Percentiles rank a stretch among this genome's conserved stretches.
phyloP scores from a whole-genome alignment of 805 yeast genomes.

The Grigorovia humatica region DNA sequence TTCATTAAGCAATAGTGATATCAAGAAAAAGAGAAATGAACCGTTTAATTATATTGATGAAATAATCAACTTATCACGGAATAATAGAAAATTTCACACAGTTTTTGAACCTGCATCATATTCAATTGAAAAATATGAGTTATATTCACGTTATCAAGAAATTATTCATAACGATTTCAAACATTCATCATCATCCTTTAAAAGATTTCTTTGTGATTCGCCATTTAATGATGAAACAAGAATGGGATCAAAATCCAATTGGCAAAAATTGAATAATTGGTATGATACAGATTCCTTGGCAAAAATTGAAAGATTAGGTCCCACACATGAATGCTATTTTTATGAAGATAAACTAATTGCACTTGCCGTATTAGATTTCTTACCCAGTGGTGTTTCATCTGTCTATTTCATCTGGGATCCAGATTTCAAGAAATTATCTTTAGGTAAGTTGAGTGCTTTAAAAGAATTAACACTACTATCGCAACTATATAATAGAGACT shows the following conservation, averaged over 20 bases:
- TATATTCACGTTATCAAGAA: constrained; percentile 63
- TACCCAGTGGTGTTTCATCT: constrained; percentile 69
- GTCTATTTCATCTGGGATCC: constrained; percentile 89
- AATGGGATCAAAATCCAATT: constrained; percentile 19
- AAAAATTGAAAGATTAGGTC: constrained; percentile 34
- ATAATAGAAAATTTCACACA: constrained; percentile 29
- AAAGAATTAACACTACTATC: constrained; percentile 53
- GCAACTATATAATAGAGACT: constrained; percentile 31
- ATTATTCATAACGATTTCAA: constrained; percentile 56
- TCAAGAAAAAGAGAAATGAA: constrained; percentile 5
- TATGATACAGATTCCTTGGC: constrained; percentile 12
- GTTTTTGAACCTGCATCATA: constrained; percentile 42
- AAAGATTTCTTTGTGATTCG: constrained; percentile 54
- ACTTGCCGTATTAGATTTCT: constrained; percentile 62
- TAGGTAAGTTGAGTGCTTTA: constrained; percentile 72
- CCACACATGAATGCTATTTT: constrained; percentile 73
- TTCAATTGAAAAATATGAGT: constrained; percentile 47
- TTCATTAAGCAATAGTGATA: background rate
- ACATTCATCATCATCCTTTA: constrained; percentile 39
- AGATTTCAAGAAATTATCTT: constrained; percentile 51
- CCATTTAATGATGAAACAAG: constrained; percentile 39
- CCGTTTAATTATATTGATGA: constrained; percentile 22
- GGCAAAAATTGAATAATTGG: constrained; percentile 32
- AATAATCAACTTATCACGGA: constrained; percentile 32
- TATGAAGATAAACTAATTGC: constrained; percentile 55